Conservation (phyloP, 2,329 filamentous ascomycete genomes). For the Cadophora sp. region DNA sequence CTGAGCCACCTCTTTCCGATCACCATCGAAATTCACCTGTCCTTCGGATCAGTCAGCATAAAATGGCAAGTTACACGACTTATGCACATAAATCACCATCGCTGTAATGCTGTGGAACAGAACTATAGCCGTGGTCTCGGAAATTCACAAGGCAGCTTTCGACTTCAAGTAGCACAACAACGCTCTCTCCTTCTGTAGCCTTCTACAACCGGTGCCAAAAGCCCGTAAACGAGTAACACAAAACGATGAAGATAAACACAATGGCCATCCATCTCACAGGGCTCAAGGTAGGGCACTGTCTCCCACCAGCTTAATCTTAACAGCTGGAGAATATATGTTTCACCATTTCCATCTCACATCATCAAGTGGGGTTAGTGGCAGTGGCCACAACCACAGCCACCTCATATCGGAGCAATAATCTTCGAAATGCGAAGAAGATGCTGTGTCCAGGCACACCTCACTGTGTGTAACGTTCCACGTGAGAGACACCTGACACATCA, state of each 20-base stretch:
- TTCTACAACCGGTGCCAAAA: not conserved
- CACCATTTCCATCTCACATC: constrained; percentile 3
- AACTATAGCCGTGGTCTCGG: constrained; percentile 3
- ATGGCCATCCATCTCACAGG: not conserved
- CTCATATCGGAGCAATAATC: not conserved
- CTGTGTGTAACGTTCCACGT: constrained; percentile 4
- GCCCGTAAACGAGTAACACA: not conserved
- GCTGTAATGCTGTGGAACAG: not conserved
- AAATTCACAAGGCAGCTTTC: not conserved
- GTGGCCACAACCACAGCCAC: not conserved
- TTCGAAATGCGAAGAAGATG: not conserved
- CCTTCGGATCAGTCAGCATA: not conserved
- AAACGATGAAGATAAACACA: not conserved
- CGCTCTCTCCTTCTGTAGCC: constrained; percentile 2
- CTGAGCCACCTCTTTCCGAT: constrained; percentile 6
- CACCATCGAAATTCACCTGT: not conserved
- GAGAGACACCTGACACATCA: not conserved
- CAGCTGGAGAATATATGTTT: constrained; percentile 9
- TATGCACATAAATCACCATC: not conserved
- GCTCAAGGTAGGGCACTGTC: not conserved
- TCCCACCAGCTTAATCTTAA: not conserved
- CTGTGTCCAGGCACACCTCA: constrained; percentile 10
- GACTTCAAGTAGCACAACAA: not conserved
- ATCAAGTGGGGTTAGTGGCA: not conserved
- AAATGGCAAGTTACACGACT: not conserved